These are phyloP conservation scores for Chlorella vulgaris DNA, from an alignment of 139 green algal species.

Conservation along the genomic window DNA sequence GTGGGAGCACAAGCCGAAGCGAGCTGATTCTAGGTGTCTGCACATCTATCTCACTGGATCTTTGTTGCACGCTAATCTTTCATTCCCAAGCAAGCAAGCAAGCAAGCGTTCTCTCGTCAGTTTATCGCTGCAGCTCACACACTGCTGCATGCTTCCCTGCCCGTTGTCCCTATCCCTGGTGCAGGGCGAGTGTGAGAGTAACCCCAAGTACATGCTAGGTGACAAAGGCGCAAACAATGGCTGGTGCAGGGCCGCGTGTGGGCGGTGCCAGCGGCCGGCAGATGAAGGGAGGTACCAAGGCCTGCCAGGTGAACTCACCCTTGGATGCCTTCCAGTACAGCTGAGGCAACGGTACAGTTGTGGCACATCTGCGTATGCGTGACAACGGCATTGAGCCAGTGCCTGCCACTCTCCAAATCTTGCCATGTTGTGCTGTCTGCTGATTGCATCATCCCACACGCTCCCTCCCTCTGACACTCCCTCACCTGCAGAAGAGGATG, in stretches of 20 bases:
- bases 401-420: too few species aligned
- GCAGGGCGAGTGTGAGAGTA: conserved; percentile 32
- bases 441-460: not conserved
- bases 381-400: too few species aligned
- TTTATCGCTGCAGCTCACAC: not conserved
- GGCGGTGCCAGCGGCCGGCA: conserved; percentile 12
- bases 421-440: too few species aligned
- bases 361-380: too few species aligned
- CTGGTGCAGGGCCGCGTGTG: conserved; percentile 29
- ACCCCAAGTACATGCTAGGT: conserved; percentile 28
- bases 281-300: not conserved
- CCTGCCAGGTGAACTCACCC: too few species aligned
- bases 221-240: not conserved
- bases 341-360: too few species aligned
- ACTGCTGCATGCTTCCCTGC: not conserved
- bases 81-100: not conserved
- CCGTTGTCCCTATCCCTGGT: not conserved
- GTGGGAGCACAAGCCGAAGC: too few species aligned
- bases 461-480: not conserved
- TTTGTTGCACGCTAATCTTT: not conserved
- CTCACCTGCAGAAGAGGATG: not conserved
- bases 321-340: too few species aligned
- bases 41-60: not conserved
- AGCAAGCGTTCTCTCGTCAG: not conserved
- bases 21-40: not conserved